Conservation (phyloP, 2,329 filamentous ascomycete genomes). For the Tolypocladium ophioglossoides region DNA sequence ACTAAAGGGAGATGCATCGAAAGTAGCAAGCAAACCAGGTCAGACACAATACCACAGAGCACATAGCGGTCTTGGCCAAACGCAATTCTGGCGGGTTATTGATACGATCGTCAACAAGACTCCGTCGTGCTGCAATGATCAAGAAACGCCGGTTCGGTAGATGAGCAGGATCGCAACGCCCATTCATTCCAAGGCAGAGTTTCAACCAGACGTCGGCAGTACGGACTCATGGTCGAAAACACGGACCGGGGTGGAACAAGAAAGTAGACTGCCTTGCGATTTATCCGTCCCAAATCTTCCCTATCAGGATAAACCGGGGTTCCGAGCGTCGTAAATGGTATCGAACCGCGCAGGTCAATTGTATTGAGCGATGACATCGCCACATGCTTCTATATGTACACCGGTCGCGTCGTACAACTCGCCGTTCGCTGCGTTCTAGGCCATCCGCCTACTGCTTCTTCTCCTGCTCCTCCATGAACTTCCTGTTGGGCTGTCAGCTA, state of each 20-base stretch:
- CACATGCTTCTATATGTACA: slow-evolving; percentile 19
- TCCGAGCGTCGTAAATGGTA: too few species aligned
- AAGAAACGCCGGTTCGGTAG: not conserved
- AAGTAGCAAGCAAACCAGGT: not conserved
- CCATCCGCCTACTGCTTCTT: slow-evolving; percentile 26
- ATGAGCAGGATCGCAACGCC: not conserved
- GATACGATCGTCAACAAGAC: not conserved
- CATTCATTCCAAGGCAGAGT: not conserved
- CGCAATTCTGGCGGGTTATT: too few species aligned
- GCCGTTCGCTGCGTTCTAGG: slow-evolving; percentile 6
- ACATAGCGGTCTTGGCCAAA: not conserved
- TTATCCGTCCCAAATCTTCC: not conserved
- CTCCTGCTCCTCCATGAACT: slow-evolving; percentile 29
- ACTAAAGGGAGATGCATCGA: not conserved
- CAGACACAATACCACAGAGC: not conserved
- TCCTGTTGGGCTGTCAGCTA: slow-evolving; percentile 20
- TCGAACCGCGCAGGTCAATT: not conserved
- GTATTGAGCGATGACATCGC: not conserved
- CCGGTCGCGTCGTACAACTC: slow-evolving; percentile 18
- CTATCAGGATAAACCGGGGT: too few species aligned
- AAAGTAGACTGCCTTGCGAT: too few species aligned
- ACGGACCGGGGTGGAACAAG: too few species aligned
- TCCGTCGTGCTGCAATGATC: not conserved
- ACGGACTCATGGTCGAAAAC: not conserved
- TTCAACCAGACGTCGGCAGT: not conserved